Evolutionary conservation across 228 moss, liverwort and hornwort species (phyloP).

Genomic region (Sphagnum fallax): DNA sequence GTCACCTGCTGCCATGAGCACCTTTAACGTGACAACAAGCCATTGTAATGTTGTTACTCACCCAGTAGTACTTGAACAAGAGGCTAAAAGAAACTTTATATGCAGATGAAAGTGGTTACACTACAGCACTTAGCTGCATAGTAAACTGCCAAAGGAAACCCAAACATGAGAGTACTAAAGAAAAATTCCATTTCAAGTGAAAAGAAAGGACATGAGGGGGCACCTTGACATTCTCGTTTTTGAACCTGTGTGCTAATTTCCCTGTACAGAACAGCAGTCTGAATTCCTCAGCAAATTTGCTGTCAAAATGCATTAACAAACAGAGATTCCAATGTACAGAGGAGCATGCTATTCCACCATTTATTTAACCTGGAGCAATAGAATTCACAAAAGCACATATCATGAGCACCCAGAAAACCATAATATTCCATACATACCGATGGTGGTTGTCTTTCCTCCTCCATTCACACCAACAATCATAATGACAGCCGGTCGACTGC

Average conservation of each 20-base stretch:
- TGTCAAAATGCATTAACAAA: background rate
- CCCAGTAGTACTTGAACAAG: constrained; percentile 20
- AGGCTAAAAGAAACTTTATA: too few species aligned
- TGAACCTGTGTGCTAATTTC: constrained; percentile 88
- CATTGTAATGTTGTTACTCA: constrained; percentile 14
- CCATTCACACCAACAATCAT: constrained; percentile 96
- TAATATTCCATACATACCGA: constrained; percentile 37
- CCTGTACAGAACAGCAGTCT: constrained; percentile 34
- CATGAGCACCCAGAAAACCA: background rate
- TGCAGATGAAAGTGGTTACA: too few species aligned
- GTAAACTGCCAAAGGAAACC: too few species aligned
- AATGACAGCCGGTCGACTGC: constrained; percentile 88
- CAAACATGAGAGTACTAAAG: too few species aligned
- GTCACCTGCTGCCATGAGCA: constrained; percentile 99
- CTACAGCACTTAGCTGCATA: too few species aligned
- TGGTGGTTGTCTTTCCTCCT: constrained; percentile 96
- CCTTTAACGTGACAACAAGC: constrained; percentile 50
- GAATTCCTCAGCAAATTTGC: background rate
- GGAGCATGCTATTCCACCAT: background rate
- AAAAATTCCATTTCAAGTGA: background rate
- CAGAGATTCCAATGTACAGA: background rate
- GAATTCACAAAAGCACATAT: background rate
- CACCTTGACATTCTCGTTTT: constrained; percentile 70
- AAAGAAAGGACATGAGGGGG: constrained; percentile 3
- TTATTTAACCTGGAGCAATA: background rate